Base-by-base conservation (phyloP, 768 basidiomycete species). In the Podaxis sp. region DNA sequence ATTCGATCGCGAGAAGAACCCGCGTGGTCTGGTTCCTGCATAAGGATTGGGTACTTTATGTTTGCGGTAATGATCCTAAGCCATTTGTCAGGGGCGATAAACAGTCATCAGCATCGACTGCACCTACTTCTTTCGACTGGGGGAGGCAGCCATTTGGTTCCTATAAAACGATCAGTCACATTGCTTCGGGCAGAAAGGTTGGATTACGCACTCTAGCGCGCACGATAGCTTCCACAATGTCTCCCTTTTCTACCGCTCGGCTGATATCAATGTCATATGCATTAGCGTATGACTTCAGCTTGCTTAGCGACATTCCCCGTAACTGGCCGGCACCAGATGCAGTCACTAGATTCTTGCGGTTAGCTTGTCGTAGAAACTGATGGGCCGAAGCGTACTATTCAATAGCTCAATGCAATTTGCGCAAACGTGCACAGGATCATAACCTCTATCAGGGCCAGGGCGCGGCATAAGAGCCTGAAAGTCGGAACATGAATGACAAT, bases 401-500 rank as follows among this genome's bases (percentile, higher is more conserved):
- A 93, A 73, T 66, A 81, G 78, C 58, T 92, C 90, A 56, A 91
- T 85, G 72, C 91, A 93, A 70, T 77, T 90, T 0, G 77, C 87
- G 68, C 91, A 93, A 37, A 93, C 91, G 27, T 79, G 74, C 64
- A 84, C 81, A 7, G 76, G 68, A 68, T 90, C 88, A 71, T 92
- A 88, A 3, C 91, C 91, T 37, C 78, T 71, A 36, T 77, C 81
- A 9, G 73, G 50, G 9, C 81, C 82, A 25, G 68, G 65, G 7
- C 89, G 80, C n/a, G 91, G 91, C 85, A 91, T 85, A 43, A 93
- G 78, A 0, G 89, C 91, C 69, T 87, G 88, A 71, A 82, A 91
- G 69, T 92, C 91, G 1, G 85, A 79, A 72, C 91, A 93, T 47
- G 81, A 84, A 40, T 84, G 79, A 69, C 91, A 93, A 69, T 90